Base-by-base conservation (phyloP, 2,329 filamentous ascomycete genomes). In the Pseudopyrenochaeta lycopersici region DNA sequence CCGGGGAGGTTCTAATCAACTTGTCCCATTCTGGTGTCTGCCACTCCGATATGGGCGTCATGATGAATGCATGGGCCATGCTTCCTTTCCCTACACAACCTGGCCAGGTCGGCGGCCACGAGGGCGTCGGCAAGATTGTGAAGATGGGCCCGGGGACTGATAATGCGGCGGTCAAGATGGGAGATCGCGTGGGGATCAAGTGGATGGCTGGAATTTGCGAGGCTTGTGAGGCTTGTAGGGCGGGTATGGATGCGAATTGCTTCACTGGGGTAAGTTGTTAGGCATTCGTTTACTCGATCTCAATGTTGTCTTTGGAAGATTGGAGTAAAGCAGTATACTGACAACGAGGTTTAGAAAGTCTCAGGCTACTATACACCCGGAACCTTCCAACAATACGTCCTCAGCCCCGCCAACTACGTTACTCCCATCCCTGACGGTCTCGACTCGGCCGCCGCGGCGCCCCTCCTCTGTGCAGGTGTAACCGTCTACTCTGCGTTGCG, bases 341-440 rank as follows among this genome's bases (percentile, higher is more conserved):
- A 42, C 40, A 27, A 32, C 20, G 27, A 39, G 7, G 4, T 10
- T 1, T 23, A 76, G 70, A 76, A 77, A 74, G 64, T 90, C 43
- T 87, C 83, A 0, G 88, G 88, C 4, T 90, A 89, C 75, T 88
- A 85, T 70, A 85, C 83, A 0, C 88, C 88, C 0, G 88, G 88
- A 32, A 90, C 88, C n/a, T 90, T 90, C 70, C 88, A 90, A 69
- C 86, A 90, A 75, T 90, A 90, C 66, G 83, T 83, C 15, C 68
- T 88, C 14, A 83, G 82, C 0, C 85, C 86, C 9, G 87, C 87
- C 2, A 82, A 84, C 74, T 90, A 90, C 70, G 88, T 90, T 2
- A 90, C 88, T 0, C 86, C 86, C 1, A 89, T 90, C 61, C 88
- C 88, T 2, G 86, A 88, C 4, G 75, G 71, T 3, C 74, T 90